Conservation (phyloP, 2,329 filamentous ascomycete genomes). For the Nigrograna mackinnonii region DNA sequence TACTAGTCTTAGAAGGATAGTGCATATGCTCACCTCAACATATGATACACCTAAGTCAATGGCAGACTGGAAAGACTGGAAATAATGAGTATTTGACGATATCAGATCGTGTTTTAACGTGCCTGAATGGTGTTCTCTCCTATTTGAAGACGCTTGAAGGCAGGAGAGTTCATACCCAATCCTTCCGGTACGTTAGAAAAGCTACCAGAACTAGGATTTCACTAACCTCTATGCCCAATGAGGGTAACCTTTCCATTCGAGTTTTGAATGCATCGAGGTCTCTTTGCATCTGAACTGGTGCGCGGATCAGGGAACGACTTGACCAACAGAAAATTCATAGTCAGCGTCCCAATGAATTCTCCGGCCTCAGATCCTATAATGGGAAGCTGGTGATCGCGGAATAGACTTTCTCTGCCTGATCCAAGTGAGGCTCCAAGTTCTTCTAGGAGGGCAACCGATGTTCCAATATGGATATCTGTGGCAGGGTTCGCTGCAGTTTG, state of each 20-base stretch:
- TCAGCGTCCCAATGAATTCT: slow-evolving; percentile 32
- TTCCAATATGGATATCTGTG: background rate
- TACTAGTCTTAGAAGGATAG: background rate
- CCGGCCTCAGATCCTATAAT: slow-evolving; percentile 33
- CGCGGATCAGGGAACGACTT: too few relatives aligned
- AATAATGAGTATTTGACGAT: background rate
- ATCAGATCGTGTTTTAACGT: background rate
- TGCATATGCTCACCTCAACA: slow-evolving; percentile 13
- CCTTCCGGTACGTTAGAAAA: too few relatives aligned
- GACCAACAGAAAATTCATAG: slow-evolving; percentile 38
- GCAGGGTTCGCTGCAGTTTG: too few relatives aligned
- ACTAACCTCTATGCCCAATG: slow-evolving; percentile 3
- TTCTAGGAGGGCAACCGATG: slow-evolving; percentile 28
- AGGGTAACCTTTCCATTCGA: background rate
- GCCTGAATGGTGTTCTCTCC: slow-evolving; percentile 40
- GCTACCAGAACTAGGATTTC: too few relatives aligned
- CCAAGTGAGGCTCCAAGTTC: slow-evolving; percentile 26
- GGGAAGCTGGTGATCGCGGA: slow-evolving; percentile 35
- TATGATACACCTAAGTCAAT: slow-evolving; percentile 39
- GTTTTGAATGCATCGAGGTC: slow-evolving; percentile 1
- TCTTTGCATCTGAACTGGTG: too few relatives aligned
- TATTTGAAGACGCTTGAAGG: slow-evolving; percentile 31
- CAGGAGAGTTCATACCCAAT: background rate
- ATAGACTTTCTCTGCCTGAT: slow-evolving; percentile 31
- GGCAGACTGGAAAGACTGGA: slow-evolving; percentile 36